Evolutionary conservation across 257 asterid genomes (phyloP).

Genomic region (Plectranthus barbatus): DNA sequence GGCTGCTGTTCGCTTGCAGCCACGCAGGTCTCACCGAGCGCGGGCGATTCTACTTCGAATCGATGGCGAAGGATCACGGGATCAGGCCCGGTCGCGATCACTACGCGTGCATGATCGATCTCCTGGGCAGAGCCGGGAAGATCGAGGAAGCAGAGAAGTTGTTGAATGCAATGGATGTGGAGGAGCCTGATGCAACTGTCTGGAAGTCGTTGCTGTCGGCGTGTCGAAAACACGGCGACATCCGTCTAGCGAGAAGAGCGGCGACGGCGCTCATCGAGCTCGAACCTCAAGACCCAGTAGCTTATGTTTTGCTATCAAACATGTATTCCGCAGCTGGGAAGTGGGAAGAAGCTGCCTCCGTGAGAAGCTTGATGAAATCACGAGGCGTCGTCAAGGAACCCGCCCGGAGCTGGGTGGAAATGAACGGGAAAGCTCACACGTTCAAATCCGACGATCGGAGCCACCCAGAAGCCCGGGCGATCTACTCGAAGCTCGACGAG

Average conservation of each 20-base stretch:
- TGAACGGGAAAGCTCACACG: slow-evolving; percentile 33
- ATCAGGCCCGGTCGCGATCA: slow-evolving; percentile 65
- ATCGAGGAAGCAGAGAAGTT: slow-evolving; percentile 57
- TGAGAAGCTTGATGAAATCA: slow-evolving; percentile 50
- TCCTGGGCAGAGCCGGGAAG: slow-evolving; percentile 69
- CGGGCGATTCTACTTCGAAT: slow-evolving; percentile 44
- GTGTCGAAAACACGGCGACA: slow-evolving; percentile 49
- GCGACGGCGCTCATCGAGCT: slow-evolving; percentile 47
- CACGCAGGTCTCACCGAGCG: slow-evolving; percentile 67
- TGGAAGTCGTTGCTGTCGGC: slow-evolving; percentile 87
- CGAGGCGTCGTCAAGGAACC: slow-evolving; percentile 53
- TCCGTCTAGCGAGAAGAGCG: slow-evolving; percentile 56
- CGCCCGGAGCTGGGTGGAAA: slow-evolving; percentile 71
- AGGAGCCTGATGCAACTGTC: slow-evolving; percentile 48
- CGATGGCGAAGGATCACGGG: slow-evolving; percentile 51
- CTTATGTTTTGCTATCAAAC: slow-evolving; percentile 67
- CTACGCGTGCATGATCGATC: slow-evolving; percentile 83
- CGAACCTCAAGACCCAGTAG: slow-evolving; percentile 63
- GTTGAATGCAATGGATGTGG: slow-evolving; percentile 36
- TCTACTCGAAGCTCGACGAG: slow-evolving; percentile 44
- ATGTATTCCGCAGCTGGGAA: slow-evolving; percentile 52
- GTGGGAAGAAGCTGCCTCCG: slow-evolving; percentile 64
- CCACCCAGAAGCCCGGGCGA: slow-evolving; percentile 33
- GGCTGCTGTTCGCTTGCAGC: slow-evolving; percentile 81
- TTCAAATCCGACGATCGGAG: slow-evolving; percentile 60